phyloP scores from a whole-genome alignment of 1,139 yeast genomes.

The Kodamaea arcana region DNA sequence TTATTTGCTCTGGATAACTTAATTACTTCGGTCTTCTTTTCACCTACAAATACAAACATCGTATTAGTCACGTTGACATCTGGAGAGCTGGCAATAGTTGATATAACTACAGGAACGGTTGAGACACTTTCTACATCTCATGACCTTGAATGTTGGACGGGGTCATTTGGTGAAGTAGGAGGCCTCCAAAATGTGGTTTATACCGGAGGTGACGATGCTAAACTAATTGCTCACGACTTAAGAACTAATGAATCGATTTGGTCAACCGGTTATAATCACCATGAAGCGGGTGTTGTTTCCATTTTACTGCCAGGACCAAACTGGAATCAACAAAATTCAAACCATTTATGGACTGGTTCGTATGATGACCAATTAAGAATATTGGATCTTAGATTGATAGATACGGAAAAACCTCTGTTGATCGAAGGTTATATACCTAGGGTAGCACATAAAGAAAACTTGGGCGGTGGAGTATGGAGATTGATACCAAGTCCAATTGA shows the following conservation, averaged over 20 bases:
- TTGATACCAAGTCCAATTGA: slow-evolving; percentile 60
- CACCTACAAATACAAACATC: slow-evolving; percentile 31
- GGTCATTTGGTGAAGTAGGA: slow-evolving; percentile 61
- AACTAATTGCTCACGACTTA: slow-evolving; percentile 70
- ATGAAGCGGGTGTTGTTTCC: slow-evolving; percentile 86
- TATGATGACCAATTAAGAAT: slow-evolving; percentile 78
- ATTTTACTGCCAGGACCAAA: slow-evolving; percentile 48
- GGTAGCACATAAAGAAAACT: slow-evolving; percentile 37
- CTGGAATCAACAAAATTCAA: slow-evolving; percentile 43
- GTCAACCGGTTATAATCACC: slow-evolving; percentile 52
- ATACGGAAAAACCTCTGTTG: slow-evolving; percentile 24
- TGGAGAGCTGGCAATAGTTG: slow-evolving; percentile 45
- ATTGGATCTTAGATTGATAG: slow-evolving; percentile 63
- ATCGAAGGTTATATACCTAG: slow-evolving; percentile 47
- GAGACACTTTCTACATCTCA: slow-evolving; percentile 37
- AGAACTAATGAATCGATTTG: slow-evolving; percentile 50
- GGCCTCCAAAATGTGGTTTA: slow-evolving; percentile 56
- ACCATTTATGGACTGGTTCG: slow-evolving; percentile 80
- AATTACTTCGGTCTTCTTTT: slow-evolving; percentile 65
- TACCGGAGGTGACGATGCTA: slow-evolving; percentile 90
- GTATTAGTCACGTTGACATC: slow-evolving; percentile 55
- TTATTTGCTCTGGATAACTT: slow-evolving; percentile 47
- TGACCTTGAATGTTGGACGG: slow-evolving; percentile 86
- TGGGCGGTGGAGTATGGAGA: slow-evolving; percentile 97
- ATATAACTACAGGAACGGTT: slow-evolving; percentile 15